Conservation (phyloP, 257 asterid species). For the Primulina tabacum region DNA sequence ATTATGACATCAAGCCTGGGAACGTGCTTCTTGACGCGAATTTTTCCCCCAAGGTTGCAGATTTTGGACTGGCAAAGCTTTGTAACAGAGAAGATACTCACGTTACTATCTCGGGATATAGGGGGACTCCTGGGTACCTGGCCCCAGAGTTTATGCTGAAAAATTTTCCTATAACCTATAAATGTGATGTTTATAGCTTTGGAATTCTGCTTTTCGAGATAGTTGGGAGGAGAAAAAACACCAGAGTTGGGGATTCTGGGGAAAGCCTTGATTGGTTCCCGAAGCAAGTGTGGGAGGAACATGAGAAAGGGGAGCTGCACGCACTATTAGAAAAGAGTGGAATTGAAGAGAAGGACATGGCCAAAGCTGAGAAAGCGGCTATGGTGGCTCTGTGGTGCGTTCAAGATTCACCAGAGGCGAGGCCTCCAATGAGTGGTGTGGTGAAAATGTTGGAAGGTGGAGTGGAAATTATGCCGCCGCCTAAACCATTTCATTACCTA, state of each 20-base stretch:
- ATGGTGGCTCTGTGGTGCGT: constrained; percentile 44
- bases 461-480: constrained; percentile 40
- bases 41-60: constrained; percentile 39
- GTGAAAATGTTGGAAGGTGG: constrained; percentile 48
- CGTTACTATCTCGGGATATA: constrained; percentile 29
- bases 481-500: constrained; percentile 37
- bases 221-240: constrained; percentile 36
- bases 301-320: constrained; percentile 30
- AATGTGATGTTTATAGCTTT: constrained; percentile 41
- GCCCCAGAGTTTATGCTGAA: constrained; percentile 40
- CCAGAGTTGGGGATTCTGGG: constrained; percentile 12
- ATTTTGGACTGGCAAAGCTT: constrained; percentile 41
- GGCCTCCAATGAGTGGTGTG: constrained; percentile 42
- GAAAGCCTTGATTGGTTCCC: constrained; percentile 42
- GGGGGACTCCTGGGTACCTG: constrained; percentile 39
- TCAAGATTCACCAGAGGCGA: constrained; percentile 30
- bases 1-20: constrained; percentile 39
- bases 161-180: constrained; percentile 35
- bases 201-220: constrained; percentile 40
- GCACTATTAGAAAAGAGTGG: constrained; percentile 22
- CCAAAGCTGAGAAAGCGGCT: constrained; percentile 32
- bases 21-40: constrained; percentile 36
- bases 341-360: constrained; percentile 30
- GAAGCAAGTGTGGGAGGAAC: constrained; percentile 34
- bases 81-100: constrained; percentile 35